Evolutionary conservation across 2,329 filamentous ascomycete genomes (phyloP).

Genomic region (Fusarium luffae): DNA sequence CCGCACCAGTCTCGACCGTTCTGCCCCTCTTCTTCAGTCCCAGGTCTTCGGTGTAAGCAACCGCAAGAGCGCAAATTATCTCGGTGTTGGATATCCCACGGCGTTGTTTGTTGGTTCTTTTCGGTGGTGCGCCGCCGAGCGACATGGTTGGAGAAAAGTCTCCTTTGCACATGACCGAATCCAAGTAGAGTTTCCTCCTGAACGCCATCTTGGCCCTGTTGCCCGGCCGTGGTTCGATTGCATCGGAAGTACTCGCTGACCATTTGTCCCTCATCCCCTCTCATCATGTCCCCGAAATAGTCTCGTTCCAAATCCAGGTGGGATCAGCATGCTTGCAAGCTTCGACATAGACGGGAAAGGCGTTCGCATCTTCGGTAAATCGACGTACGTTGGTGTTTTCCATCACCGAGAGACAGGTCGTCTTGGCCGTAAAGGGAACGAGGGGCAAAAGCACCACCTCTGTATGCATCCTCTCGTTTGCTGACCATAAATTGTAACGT

Average conservation of each 20-base stretch:
- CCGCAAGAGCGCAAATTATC: slow-evolving; percentile 15
- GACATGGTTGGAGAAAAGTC: slow-evolving; percentile 1
- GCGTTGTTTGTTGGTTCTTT: background rate
- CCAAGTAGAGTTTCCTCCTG: background rate
- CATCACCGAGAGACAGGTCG: slow-evolving; percentile 19
- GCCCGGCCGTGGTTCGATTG: slow-evolving; percentile 31
- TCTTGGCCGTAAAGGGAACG: slow-evolving; percentile 23
- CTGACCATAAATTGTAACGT: slow-evolving; percentile 42
- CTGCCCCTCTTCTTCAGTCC: background rate
- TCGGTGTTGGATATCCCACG: slow-evolving; percentile 16
- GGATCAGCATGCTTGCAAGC: slow-evolving; percentile 24
- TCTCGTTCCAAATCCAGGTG: slow-evolving; percentile 11
- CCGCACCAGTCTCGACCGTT: slow-evolving; percentile 25
- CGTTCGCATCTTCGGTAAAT: slow-evolving; percentile 15
- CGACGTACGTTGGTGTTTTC: slow-evolving; percentile 15
- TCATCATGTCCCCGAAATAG: background rate
- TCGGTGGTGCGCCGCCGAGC: slow-evolving; percentile 38
- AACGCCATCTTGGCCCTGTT: background rate
- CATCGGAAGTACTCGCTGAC: slow-evolving; percentile 22
- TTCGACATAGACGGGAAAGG: background rate
- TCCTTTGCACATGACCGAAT: slow-evolving; percentile 20
- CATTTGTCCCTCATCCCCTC: slow-evolving; percentile 7
- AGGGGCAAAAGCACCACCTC: slow-evolving; percentile 18
- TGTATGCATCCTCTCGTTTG: slow-evolving; percentile 12
- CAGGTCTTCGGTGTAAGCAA: slow-evolving; percentile 29